Percentiles rank a stretch among this genome's conserved stretches.
Conservation (phyloP, 2,329 filamentous ascomycete species). For the Aquanectria penicillioides region DNA sequence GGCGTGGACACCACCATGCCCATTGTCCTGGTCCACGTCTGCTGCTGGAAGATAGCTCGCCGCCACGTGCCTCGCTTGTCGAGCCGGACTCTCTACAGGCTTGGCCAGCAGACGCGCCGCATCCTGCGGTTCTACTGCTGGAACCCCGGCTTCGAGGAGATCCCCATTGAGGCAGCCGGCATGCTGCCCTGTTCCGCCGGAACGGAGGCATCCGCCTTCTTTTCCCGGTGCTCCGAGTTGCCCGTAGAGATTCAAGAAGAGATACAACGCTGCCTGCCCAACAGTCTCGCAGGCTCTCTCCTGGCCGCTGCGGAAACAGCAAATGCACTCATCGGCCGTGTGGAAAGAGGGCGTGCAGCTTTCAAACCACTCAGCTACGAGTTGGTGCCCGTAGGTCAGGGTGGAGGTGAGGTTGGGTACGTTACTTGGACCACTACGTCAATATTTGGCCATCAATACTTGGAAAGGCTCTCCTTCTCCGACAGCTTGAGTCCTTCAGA, state of each 20-base stretch:
- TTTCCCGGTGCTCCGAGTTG: not conserved
- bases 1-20: not conserved
- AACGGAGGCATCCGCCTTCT: not conserved
- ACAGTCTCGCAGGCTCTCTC: not conserved
- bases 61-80: not conserved
- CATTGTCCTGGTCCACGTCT: not conserved
- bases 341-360: not conserved
- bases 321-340: not conserved
- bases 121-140: not conserved
- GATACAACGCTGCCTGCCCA: not conserved
- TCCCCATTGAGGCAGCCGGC: not conserved
- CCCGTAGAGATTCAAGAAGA: constrained; percentile 3
- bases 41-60: constrained; percentile 6
- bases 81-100: not conserved
- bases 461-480: not conserved
- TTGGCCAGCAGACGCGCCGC: not conserved
- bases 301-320: not conserved
- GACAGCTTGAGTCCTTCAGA: not conserved
- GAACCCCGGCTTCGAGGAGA: not conserved
- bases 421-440: not conserved
- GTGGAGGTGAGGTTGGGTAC: not conserved
- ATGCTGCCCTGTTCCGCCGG: not conserved
- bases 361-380: not conserved
- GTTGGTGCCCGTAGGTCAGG: not conserved
- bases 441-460: not conserved